Conservation (phyloP, 306 rosid species). For the Quercus wislizeni region DNA sequence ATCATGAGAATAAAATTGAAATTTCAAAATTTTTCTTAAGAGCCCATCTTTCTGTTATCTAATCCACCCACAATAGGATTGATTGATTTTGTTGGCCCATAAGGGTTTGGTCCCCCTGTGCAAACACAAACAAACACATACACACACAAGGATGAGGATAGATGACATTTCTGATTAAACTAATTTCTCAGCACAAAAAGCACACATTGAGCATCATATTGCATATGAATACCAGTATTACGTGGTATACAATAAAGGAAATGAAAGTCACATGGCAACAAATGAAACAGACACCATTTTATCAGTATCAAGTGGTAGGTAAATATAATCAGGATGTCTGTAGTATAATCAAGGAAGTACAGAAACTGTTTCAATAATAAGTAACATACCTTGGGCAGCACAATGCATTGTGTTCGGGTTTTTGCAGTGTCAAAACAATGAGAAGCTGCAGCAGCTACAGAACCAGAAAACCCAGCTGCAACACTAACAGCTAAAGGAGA, state of each 20-base stretch:
- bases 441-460: conserved; percentile 92
- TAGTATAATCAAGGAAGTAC: conserved; percentile 11
- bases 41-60: neutral
- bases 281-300: neutral
- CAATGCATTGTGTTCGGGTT: conserved; percentile 70
- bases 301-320: neutral
- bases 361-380: conserved; percentile 5
- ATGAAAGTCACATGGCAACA: neutral
- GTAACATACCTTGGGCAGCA: conserved; percentile 69
- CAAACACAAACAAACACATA: neutral
- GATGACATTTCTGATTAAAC: neutral
- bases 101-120: too few relatives aligned
- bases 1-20: neutral
- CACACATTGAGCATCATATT: neutral
- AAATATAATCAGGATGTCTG: neutral
- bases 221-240: neutral
- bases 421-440: conserved; percentile 90
- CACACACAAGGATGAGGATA: neutral
- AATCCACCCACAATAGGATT: too few relatives aligned
- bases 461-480: conserved; percentile 85
- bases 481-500: conserved; percentile 74
- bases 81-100: too few relatives aligned
- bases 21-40: neutral
- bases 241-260: neutral
- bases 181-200: neutral